Conservation (phyloP, 2,329 filamentous ascomycete genomes). For the Aureobasidium vineae region DNA sequence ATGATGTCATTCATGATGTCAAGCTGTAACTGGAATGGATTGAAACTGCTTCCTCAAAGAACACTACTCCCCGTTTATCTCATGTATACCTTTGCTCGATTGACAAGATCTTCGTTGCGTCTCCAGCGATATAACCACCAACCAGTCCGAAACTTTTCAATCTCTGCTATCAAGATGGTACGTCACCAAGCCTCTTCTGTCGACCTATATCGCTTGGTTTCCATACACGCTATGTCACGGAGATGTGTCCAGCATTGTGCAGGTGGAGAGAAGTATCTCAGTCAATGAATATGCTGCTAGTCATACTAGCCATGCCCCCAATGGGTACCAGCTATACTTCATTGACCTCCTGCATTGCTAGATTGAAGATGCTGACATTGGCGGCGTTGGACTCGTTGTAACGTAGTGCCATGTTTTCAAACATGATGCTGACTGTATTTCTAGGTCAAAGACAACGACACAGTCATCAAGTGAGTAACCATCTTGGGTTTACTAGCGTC, state of each 20-base stretch:
- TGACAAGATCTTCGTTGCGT: background rate
- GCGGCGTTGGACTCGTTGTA: background rate
- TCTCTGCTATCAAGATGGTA: conserved; percentile 41
- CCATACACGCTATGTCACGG: background rate
- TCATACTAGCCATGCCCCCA: background rate
- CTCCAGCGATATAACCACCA: background rate
- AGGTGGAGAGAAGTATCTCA: background rate
- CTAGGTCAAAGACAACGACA: conserved; percentile 51
- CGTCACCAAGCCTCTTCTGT: background rate
- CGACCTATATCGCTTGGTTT: background rate
- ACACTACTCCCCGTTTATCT: background rate
- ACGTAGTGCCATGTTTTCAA: background rate
- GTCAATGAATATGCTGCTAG: background rate
- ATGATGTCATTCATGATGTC: conserved; percentile 16
- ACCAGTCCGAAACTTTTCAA: background rate
- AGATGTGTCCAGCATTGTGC: background rate
- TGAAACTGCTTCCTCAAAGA: background rate
- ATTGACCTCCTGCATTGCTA: background rate
- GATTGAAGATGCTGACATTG: background rate
- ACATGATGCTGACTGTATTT: background rate
- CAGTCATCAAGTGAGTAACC: conserved; percentile 48
- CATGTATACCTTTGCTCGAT: conserved; percentile 8
- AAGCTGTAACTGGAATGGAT: background rate
- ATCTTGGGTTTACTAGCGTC: background rate
- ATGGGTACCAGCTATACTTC: background rate